Evolutionary conservation across 2,329 filamentous ascomycete species (phyloP), one percentile per base, ranked within the genome.

Genomic region (Calonectria pseudoturangicola): DNA sequence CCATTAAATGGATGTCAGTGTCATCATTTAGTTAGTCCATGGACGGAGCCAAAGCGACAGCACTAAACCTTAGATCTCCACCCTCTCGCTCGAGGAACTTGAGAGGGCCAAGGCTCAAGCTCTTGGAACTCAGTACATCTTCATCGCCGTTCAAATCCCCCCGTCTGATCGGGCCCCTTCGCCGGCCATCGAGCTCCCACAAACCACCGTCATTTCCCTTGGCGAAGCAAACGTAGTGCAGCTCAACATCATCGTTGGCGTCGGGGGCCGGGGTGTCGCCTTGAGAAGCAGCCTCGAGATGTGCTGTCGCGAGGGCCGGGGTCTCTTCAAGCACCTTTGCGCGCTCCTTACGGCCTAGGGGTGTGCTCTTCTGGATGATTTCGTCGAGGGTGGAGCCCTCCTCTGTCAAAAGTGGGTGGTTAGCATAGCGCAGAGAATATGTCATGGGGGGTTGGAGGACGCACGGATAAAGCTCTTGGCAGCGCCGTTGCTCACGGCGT

Each of bases 221-320:
- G 66, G 97, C 94, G 84, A 98, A 99, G 81, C 95, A 97, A 58
- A 98, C 96, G 83, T 98, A 98, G 86, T 99, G 97, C 79, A 98
- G 88, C 81, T 98, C 96, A n/a, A 98, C 89, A 77, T 93, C 90
- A 79, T 94, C 94, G n/a, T 92, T 89, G 10, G 95, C 95, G 67
- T 90, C 86, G 0, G 97, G 96, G 1, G 96, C 94, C 15, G 88
- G 81, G 1, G 95, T 98, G 82, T 96, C 95, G 21, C 96, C 96
- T 73, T 89, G 87, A 9, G 89, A 89, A 6, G 96, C 97, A 16
- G 95, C 95, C 73, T 90, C 90, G 58, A 91, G 91, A 85, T 98
- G 96, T 8, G 95, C 96, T 6, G 85, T 87, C 68, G 97, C 96
- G 63, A 98, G 89, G 13, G 90, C 92, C 47, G 91, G 87, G 21